Evolutionary conservation across 2,329 filamentous ascomycete species (phyloP).

Genomic region (Paraconiothyrium sp.): DNA sequence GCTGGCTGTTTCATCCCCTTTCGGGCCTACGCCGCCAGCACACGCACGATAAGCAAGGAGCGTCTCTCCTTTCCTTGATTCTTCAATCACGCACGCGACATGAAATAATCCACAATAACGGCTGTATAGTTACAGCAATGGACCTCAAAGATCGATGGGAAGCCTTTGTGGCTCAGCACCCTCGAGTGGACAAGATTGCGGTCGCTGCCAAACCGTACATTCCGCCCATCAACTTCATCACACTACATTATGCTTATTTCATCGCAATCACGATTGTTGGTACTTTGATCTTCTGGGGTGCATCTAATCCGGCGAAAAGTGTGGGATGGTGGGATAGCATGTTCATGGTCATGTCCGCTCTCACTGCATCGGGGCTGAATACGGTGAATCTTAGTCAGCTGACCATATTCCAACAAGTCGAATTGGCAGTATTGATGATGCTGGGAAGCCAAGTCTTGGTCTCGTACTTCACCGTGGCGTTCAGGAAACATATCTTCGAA

Average conservation of each 20-base stretch:
- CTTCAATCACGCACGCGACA: slow-evolving; percentile 7
- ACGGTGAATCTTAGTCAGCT: slow-evolving; percentile 34
- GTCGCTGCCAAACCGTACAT: slow-evolving; percentile 25
- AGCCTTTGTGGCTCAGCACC: slow-evolving; percentile 11
- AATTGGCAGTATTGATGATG: slow-evolving; percentile 33
- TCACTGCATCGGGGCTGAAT: slow-evolving; percentile 30
- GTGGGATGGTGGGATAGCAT: slow-evolving; percentile 35
- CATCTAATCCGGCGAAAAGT: slow-evolving; percentile 30
- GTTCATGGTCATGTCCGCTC: slow-evolving; percentile 31
- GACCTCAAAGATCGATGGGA: slow-evolving; percentile 13
- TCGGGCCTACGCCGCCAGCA: slow-evolving; percentile 10
- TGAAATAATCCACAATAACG: background rate
- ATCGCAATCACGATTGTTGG: slow-evolving; percentile 27
- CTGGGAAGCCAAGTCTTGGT: slow-evolving; percentile 33
- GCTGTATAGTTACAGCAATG: slow-evolving; percentile 7
- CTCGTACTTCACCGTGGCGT: slow-evolving; percentile 32
- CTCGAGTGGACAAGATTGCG: slow-evolving; percentile 8
- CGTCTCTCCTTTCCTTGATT: slow-evolving; percentile 3
- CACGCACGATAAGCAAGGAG: slow-evolving; percentile 6
- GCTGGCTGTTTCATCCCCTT: slow-evolving; percentile 6
- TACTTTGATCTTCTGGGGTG: slow-evolving; percentile 33
- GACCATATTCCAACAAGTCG: slow-evolving; percentile 30
- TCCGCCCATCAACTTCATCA: slow-evolving; percentile 36
- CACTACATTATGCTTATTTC: slow-evolving; percentile 35
- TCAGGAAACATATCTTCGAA: slow-evolving; percentile 35